Evolutionary conservation across 371 early-diverging fungal species (phyloP), one percentile per base, ranked within the genome.

Genomic region (Rhizopus delemar): DNA sequence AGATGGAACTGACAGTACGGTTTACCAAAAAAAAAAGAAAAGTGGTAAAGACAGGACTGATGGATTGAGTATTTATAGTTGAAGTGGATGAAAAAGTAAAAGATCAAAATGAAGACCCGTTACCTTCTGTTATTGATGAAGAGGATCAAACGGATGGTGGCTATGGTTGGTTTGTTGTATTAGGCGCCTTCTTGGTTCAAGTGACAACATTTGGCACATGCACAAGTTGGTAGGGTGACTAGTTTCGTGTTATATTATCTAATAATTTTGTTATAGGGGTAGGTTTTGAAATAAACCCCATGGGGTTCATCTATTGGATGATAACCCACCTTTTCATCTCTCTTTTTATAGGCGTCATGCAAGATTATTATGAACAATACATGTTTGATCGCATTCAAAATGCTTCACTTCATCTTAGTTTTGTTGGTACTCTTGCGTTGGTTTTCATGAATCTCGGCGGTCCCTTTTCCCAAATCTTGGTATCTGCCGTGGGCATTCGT

Each of bases 151-250:
- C 41, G 32, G 88, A 86, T 51, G 84, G 87, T 38, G 62, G 75
- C 1, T 79, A 77, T 36, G 88, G 83, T 2, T 90, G 88, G 88
- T 51, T 80, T 2, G 82, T 85, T 2, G 85, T 86, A 5, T 56
- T 74, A 0, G 75, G 84, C 2, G 78, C 81, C 0, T 87, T 84
- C 57, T 46, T 86, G 12, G 80, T 80, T 36, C 81, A 84, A 54
- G 77, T 85, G 53, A 75, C 75, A 36, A 74, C 78, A 12, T 83
- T 86, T 51, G 88, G 89, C 9, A 65, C 63, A 1, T 53, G 62
- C 31, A 57, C 69, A 15, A 60, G 64, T 39, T 77, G 77, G 77
- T 77, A 62, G 8, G n/a, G 6, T 2, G 32, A 9, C 11, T 8
- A 11, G 11, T 16, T 15, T 36, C 2, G 4, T 38, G 15, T 48